These are phyloP conservation scores for Corylus avellana DNA, from an alignment of 306 rosid species.

Conservation along the genomic window DNA sequence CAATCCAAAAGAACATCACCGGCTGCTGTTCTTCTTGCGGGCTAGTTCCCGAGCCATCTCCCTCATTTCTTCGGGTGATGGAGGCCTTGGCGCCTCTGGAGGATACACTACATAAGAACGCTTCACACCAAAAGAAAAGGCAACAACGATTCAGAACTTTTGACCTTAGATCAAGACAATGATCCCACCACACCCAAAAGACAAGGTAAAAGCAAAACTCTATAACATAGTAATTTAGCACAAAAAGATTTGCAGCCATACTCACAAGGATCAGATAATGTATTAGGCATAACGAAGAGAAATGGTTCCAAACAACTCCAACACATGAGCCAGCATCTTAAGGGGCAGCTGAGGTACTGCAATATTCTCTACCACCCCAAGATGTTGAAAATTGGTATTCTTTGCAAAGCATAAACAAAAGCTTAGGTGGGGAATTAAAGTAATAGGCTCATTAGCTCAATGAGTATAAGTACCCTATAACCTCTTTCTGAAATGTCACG, in stretches of 20 bases:
- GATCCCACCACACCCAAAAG: slow-evolving; percentile 11
- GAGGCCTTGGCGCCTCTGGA: slow-evolving; percentile 70
- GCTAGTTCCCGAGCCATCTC: slow-evolving; percentile 80
- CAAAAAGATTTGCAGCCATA: neutral
- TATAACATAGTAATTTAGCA: neutral
- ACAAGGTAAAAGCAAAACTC: neutral
- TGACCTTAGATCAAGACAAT: neutral
- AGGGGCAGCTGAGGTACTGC: neutral
- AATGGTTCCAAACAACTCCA: neutral
- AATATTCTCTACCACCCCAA: neutral
- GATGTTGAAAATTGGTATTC: neutral
- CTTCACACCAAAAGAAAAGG: slow-evolving; percentile 37
- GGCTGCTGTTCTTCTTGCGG: slow-evolving; percentile 57
- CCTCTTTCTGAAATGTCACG: neutral
- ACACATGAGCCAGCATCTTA: neutral
- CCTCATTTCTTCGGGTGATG: slow-evolving; percentile 76
- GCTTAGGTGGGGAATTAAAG: too few species aligned
- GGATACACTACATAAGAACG: slow-evolving; percentile 74
- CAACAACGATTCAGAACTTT: neutral
- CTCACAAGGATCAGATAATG: neutral
- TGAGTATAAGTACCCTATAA: neutral
- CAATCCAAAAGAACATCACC: slow-evolving; percentile 35
- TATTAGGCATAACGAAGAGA: neutral
- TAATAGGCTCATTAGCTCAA: neutral
- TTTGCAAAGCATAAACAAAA: neutral